phyloP scores from a whole-genome alignment of 2,329 filamentous ascomycete species.

The Ophiocordyceps robertsii region DNA sequence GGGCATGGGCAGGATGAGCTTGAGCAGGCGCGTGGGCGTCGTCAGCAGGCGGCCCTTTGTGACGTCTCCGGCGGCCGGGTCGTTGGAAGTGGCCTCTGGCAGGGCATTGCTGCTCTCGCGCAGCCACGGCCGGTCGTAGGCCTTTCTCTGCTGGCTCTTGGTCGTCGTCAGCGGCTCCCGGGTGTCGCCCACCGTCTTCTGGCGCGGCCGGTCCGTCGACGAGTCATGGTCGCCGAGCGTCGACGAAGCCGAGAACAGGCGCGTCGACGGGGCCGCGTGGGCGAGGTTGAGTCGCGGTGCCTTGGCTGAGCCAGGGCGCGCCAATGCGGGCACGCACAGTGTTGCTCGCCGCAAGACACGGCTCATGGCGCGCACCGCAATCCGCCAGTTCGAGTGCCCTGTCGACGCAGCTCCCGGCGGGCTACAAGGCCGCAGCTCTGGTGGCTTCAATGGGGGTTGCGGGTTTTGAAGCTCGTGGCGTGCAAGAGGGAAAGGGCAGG shows the following conservation, averaged over 20 bases:
- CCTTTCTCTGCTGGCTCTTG: slow-evolving; percentile 32
- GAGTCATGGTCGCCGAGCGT: not conserved
- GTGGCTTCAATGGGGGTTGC: too few species aligned
- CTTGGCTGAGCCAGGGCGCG: not conserved
- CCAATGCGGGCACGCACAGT: not conserved
- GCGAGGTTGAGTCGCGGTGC: not conserved
- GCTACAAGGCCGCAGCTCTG: too few species aligned
- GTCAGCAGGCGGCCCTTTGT: slow-evolving; percentile 58
- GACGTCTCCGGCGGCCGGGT: slow-evolving; percentile 10
- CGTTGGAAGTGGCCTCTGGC: slow-evolving; percentile 15
- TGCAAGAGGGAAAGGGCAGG: too few species aligned
- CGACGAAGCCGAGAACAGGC: not conserved
- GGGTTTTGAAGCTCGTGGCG: too few species aligned
- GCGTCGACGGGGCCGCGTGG: not conserved
- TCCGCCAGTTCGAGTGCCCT: too few species aligned
- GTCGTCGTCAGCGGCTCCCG: not conserved
- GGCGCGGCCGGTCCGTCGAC: not conserved
- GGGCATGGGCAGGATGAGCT: slow-evolving; percentile 62
- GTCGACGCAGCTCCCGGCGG: too few species aligned
- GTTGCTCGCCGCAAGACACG: not conserved
- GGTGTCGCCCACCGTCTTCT: not conserved
- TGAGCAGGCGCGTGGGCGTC: slow-evolving; percentile 67
- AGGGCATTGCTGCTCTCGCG: slow-evolving; percentile 39
- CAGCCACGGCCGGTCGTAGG: slow-evolving; percentile 52
- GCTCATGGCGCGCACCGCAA: not conserved